These are phyloP conservation scores for Backusella mclennaniae DNA, from an alignment of 192 early-diverging fungal species.

Conservation along the genomic window DNA sequence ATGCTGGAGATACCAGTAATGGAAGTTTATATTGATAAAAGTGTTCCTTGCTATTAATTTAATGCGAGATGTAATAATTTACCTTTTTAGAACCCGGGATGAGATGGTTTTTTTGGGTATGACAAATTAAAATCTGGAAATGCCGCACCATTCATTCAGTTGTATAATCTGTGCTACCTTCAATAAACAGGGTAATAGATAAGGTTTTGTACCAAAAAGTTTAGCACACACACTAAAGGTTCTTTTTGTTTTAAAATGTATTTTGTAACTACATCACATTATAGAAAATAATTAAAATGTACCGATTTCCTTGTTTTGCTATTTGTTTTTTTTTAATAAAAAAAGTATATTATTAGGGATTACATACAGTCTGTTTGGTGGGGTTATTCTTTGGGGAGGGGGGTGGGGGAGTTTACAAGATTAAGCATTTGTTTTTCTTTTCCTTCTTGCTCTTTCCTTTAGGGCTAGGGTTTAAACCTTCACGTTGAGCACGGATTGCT, in stretches of 20 bases:
- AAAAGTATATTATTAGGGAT: neutral
- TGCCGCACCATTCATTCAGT: neutral
- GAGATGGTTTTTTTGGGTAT: neutral
- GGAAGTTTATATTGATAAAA: neutral
- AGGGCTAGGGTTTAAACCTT: slow-evolving; percentile 26
- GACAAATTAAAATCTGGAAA: neutral
- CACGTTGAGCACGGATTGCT: slow-evolving; percentile 64
- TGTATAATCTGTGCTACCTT: neutral
- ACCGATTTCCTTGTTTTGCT: neutral
- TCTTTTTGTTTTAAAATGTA: neutral
- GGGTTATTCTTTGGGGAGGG: neutral
- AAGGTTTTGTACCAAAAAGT: neutral
- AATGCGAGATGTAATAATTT: neutral
- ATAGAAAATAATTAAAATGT: neutral
- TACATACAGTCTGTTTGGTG: neutral
- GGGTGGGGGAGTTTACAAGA: neutral
- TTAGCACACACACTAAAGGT: neutral
- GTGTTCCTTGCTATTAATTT: neutral
- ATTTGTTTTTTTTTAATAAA: neutral
- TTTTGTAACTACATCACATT: neutral
- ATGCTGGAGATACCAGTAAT: neutral
- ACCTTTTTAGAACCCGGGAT: neutral
- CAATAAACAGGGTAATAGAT: neutral
- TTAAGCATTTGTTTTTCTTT: slow-evolving; percentile 11
- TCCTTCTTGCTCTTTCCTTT: slow-evolving; percentile 12